phyloP scores from a whole-genome alignment of 2,329 filamentous ascomycete species.

The Phialocephala sp. region DNA sequence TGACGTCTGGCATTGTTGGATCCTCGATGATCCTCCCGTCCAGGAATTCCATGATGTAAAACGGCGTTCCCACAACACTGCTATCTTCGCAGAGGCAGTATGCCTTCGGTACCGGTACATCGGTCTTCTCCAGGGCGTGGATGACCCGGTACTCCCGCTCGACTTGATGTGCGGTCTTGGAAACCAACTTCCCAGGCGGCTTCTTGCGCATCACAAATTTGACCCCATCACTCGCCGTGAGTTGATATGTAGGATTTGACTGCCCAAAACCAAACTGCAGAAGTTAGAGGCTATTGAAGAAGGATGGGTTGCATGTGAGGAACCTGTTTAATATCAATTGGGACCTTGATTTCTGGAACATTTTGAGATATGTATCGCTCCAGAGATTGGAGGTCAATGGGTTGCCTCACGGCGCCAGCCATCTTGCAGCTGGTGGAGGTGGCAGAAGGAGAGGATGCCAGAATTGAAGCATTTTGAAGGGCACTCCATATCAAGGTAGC shows the following conservation, averaged over 20 bases:
- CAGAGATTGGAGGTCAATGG: slow-evolving; percentile 81
- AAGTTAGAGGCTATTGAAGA: slow-evolving; percentile 13
- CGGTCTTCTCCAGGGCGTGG: slow-evolving; percentile 76
- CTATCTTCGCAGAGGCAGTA: slow-evolving; percentile 87
- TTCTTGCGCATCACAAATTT: slow-evolving; percentile 96
- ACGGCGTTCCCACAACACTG: slow-evolving; percentile 82
- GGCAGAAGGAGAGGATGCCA: not conserved
- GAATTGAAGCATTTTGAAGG: not conserved
- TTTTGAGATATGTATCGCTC: slow-evolving; percentile 77
- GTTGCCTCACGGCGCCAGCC: slow-evolving; percentile 89
- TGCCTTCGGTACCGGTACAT: slow-evolving; percentile 84
- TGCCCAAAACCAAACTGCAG: slow-evolving; percentile 92
- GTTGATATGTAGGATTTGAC: slow-evolving; percentile 95
- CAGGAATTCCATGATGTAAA: slow-evolving; percentile 97
- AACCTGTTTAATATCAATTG: slow-evolving; percentile 90
- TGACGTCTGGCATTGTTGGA: slow-evolving; percentile 76
- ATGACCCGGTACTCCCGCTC: slow-evolving; percentile 95
- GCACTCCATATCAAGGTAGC: not conserved
- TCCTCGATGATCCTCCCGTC: slow-evolving; percentile 94
- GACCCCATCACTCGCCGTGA: slow-evolving; percentile 72
- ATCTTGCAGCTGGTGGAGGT: slow-evolving; percentile 50
- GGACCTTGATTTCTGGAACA: slow-evolving; percentile 83
- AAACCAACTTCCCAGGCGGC: slow-evolving; percentile 91
- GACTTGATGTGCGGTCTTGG: slow-evolving; percentile 93
- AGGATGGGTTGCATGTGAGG: slow-evolving; percentile 31